Conservation (phyloP, 768 basidiomycete genomes). For the Agaricus blazei region DNA sequence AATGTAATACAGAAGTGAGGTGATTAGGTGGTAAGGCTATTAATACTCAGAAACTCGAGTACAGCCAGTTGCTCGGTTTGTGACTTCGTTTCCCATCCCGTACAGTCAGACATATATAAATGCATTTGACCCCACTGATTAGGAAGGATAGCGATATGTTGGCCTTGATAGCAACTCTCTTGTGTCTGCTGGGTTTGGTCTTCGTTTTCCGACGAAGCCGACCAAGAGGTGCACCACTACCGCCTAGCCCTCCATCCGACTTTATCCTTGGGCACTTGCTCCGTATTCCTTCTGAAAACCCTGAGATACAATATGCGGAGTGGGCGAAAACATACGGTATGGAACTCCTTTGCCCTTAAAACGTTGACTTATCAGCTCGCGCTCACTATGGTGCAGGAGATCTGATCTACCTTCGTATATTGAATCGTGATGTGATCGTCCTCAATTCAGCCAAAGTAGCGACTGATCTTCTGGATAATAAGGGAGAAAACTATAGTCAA, state of each 20-base stretch:
- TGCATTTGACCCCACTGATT: too few species aligned
- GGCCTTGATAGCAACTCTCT: not conserved
- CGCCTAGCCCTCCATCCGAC: not conserved
- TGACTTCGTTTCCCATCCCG: too few species aligned
- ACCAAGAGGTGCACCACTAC: not conserved
- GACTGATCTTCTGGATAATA: conserved; percentile 16
- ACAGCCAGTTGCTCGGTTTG: too few species aligned
- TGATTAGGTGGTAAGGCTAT: too few species aligned
- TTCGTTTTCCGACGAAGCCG: not conserved
- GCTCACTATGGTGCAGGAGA: not conserved
- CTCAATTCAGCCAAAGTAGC: conserved; percentile 13
- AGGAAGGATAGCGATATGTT: not conserved
- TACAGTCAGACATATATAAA: too few species aligned
- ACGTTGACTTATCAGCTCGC: not conserved
- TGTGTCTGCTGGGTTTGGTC: not conserved
- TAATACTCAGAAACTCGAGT: too few species aligned
- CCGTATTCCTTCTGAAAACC: not conserved
- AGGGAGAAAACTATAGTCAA: conserved; percentile 13
- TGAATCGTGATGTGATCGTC: conserved; percentile 9
- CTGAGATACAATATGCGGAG: not conserved
- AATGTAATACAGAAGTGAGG: too few species aligned
- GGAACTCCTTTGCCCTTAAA: not conserved
- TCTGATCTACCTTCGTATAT: not conserved
- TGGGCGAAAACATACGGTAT: conserved; percentile 5
- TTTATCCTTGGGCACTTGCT: conserved; percentile 1